These are phyloP conservation scores for Coemansia sp. DNA, from an alignment of 371 early-diverging fungal species.

Conservation along the genomic window DNA sequence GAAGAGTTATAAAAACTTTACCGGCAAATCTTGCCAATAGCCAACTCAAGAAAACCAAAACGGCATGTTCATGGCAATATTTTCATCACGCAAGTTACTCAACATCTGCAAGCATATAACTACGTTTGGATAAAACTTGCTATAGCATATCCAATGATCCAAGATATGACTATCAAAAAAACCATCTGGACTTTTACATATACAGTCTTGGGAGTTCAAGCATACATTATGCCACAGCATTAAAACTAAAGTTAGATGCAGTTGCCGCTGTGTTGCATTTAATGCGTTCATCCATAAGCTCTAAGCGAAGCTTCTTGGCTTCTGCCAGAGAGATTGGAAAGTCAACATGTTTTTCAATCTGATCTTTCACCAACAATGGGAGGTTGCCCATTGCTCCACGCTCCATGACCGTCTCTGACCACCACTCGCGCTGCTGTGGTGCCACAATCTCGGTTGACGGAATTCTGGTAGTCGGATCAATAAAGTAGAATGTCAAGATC, in stretches of 20 bases:
- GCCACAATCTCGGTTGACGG: constrained; percentile 34
- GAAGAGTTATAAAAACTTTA: too few relatives aligned
- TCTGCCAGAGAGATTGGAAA: constrained; percentile 18
- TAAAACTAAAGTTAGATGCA: not conserved
- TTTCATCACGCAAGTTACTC: too few relatives aligned
- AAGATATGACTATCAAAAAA: too few relatives aligned
- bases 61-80: too few relatives aligned
- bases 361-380: constrained; percentile 13
- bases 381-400: not conserved
- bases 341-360: constrained; percentile 6
- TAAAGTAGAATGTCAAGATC: constrained; percentile 59
- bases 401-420: constrained; percentile 5
- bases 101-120: too few relatives aligned
- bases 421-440: constrained; percentile 35
- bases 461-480: constrained; percentile 25
- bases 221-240: constrained; percentile 11
- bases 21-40: too few relatives aligned
- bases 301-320: constrained; percentile 22
- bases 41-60: too few relatives aligned
- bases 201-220: not conserved
- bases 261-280: not conserved
- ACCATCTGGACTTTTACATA: too few relatives aligned
- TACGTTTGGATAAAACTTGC: too few relatives aligned
- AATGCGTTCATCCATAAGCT: constrained; percentile 27
- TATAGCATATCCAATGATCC: too few relatives aligned